Base-by-base conservation (phyloP, 805 yeast genomes). In the Starmerella cellae region DNA sequence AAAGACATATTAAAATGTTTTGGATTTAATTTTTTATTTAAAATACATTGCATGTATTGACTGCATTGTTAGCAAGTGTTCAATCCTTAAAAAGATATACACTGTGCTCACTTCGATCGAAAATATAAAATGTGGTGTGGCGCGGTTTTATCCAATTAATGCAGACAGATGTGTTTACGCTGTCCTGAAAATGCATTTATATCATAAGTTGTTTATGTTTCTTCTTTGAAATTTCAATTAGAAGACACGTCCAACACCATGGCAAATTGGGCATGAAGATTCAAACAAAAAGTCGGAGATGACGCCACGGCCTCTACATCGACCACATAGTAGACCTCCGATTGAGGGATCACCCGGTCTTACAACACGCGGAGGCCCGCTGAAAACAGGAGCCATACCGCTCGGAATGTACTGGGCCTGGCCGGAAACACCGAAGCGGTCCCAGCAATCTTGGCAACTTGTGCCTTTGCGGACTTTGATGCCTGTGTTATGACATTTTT, bases 401-500 rank as follows among this genome's bases (percentile, higher is more conserved):
- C 35, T 22, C 21, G 53, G 53, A 5, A 46, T 33, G 24, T 32
- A 38, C 33, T 49, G 56, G 3, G 50, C 50, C 26, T 37, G 44
- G 18, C 38, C 35, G 16, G 44, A 37, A 17, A 46, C 55, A 11
- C 49, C 61, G 55, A 77, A 82, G 32, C 55, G 53, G 27, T 67
- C 69, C 77, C 81, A 82, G 58, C 94, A 82, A 31, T 67, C 66
- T 50, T 72, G 70, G 56, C 94, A 82, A 3, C 75, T 62, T 35
- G 64, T 65, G 17, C 79, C 80, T 51, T 73, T 75, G 53, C 70
- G 71, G 20, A 61, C 26, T 53, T 71, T 68, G 54, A 64, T 66
- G 3, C 94, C 94, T 0, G 85, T 78, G 56, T 82, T 83, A 39
- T 68, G 65, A 61, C 94, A 82, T 53, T 76, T 77, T 10, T 63